Evolutionary conservation across 2,329 filamentous ascomycete genomes (phyloP).

Genomic region (Domatiomyces globalis): DNA sequence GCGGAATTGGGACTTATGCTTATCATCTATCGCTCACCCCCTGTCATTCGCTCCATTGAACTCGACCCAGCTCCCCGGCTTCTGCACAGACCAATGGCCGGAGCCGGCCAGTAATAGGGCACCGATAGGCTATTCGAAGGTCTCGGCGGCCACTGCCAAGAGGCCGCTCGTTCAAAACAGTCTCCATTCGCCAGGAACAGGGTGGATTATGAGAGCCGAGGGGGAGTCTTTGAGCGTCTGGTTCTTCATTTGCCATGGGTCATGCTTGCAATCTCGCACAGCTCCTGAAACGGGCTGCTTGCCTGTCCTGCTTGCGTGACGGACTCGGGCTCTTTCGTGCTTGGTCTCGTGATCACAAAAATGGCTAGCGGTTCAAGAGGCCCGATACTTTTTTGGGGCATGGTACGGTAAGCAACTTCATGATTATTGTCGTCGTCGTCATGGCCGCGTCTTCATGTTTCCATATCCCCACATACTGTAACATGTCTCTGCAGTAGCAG

Average conservation of each 20-base stretch:
- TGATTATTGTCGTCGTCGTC: background rate
- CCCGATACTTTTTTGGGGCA: background rate
- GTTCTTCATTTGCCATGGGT: background rate
- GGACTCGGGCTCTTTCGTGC: background rate
- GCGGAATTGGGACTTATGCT: background rate
- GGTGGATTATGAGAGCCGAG: too few species aligned
- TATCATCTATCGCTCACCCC: background rate
- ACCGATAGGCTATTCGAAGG: background rate
- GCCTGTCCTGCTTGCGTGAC: background rate
- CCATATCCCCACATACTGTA: background rate
- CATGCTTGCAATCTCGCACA: background rate
- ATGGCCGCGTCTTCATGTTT: background rate
- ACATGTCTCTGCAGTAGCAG: background rate
- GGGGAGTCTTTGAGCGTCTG: too few species aligned
- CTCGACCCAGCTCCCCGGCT: background rate
- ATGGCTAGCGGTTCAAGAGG: background rate
- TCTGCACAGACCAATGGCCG: background rate
- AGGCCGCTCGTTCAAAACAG: too few species aligned
- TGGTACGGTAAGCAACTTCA: slow-evolving; percentile 1
- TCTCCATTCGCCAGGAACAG: too few species aligned
- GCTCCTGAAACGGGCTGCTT: background rate
- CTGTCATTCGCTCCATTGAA: background rate
- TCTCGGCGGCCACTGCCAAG: too few species aligned
- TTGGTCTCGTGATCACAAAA: background rate
- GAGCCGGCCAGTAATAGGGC: too few species aligned